A percentile compares a stretch with the other conserved stretches of the same genome.
phyloP scores from a whole-genome alignment of 163 green algal genomes.

The Trebouxiophyceae sp. region DNA sequence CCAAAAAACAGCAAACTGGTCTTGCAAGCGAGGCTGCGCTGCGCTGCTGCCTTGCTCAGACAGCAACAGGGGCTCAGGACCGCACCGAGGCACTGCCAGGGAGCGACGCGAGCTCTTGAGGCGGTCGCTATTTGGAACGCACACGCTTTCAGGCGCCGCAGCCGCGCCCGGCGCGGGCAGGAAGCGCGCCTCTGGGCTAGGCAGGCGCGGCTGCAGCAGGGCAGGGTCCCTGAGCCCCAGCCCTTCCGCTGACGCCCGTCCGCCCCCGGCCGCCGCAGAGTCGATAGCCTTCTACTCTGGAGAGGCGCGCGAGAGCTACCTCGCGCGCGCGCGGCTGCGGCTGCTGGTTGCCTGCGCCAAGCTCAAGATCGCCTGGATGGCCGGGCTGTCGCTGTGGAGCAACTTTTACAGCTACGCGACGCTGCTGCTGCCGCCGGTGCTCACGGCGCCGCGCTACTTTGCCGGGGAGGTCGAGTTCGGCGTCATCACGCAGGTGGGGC shows the following conservation, averaged over 20 bases:
- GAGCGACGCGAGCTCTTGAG: no score
- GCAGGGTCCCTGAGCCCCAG: neutral
- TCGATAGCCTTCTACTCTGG: slow-evolving; percentile 82
- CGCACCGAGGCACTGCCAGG: no score
- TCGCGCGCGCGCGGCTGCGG: slow-evolving; percentile 15
- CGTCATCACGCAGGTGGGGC: slow-evolving; percentile 59
- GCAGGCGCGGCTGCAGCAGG: neutral
- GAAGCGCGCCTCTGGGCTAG: neutral
- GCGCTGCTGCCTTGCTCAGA: no score
- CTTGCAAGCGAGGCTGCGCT: no score
- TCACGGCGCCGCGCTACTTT: slow-evolving; percentile 73
- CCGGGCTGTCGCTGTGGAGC: slow-evolving; percentile 55
- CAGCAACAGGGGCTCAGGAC: no score
- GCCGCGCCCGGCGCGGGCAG: no score
- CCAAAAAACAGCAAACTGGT: no score
- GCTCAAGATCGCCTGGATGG: slow-evolving; percentile 20
- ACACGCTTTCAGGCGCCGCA: no score
- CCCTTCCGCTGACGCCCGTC: no score
- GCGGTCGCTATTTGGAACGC: no score
- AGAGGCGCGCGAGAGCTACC: slow-evolving; percentile 32
- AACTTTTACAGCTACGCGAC: slow-evolving; percentile 73
- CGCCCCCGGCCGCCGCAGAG: slow-evolving; percentile 31
- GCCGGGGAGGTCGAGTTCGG: slow-evolving; percentile 74
- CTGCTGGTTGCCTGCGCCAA: slow-evolving; percentile 18
- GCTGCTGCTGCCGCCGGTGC: slow-evolving; percentile 66